phyloP scores from a whole-genome alignment of 306 rosid genomes.

The Rubus parviflorus region DNA sequence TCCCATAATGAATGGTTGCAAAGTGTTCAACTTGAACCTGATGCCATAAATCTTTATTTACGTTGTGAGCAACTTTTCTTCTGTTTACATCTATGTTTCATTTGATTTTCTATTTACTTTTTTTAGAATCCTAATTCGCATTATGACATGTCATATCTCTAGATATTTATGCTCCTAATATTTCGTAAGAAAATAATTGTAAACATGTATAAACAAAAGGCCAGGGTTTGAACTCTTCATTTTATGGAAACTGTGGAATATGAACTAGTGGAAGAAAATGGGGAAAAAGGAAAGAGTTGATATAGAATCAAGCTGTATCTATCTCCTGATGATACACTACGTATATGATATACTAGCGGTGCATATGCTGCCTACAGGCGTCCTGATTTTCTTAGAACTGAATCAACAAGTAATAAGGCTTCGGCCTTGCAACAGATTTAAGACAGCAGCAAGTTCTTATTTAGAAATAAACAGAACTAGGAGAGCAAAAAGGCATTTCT shows the following conservation, averaged over 20 bases:
- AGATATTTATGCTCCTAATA: background rate
- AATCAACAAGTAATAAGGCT: background rate
- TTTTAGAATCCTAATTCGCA: background rate
- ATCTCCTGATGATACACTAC: no score
- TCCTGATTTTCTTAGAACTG: no score
- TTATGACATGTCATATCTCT: no score
- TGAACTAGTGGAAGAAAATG: background rate
- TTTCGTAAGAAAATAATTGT: background rate
- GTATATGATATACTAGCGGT: background rate
- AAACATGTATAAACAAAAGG: background rate
- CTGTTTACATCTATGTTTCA: conserved; percentile 4
- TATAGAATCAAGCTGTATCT: background rate
- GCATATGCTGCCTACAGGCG: background rate
- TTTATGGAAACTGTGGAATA: background rate
- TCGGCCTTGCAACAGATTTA: conserved; percentile 3
- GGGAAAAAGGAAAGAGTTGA: background rate
- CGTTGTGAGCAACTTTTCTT: conserved; percentile 69
- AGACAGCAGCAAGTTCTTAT: background rate
- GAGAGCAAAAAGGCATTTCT: background rate
- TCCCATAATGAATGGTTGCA: conserved; percentile 87
- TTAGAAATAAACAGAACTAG: background rate
- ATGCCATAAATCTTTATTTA: conserved; percentile 93
- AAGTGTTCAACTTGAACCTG: conserved; percentile 84
- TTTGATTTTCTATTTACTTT: conserved; percentile 19
- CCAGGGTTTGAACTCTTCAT: background rate